Evolutionary conservation across 2,329 filamentous ascomycete species (phyloP).

Genomic region (Alternaria sp.): DNA sequence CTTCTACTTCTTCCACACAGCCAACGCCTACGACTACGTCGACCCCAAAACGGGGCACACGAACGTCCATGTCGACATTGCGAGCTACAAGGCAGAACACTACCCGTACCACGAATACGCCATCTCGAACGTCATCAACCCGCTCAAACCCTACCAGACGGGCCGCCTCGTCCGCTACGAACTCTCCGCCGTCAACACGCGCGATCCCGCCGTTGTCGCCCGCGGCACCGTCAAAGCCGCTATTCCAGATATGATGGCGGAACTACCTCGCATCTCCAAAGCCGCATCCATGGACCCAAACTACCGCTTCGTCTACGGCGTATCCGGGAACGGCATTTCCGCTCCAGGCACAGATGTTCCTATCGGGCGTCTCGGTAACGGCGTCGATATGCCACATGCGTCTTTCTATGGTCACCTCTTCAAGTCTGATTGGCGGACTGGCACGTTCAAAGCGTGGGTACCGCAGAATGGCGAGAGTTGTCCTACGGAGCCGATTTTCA

Average conservation of each 20-base stretch:
- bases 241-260: background rate
- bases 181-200: background rate
- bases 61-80: background rate
- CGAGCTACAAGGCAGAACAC: background rate
- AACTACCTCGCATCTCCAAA: background rate
- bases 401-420: background rate
- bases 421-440: background rate
- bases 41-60: background rate
- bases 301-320: slow-evolving; percentile 4
- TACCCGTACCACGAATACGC: background rate
- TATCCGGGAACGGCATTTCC: background rate
- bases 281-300: background rate
- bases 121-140: background rate
- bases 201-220: background rate
- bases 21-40: slow-evolving; percentile 1
- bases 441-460: background rate
- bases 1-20: background rate
- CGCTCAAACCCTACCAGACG: background rate
- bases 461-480: background rate
- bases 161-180: background rate
- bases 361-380: background rate
- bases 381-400: background rate
- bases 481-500: background rate
- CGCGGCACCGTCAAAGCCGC: background rate
- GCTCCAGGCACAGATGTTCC: background rate